phyloP scores from a whole-genome alignment of 2,329 filamentous ascomycete species.

The Apiospora rasikravindrae region DNA sequence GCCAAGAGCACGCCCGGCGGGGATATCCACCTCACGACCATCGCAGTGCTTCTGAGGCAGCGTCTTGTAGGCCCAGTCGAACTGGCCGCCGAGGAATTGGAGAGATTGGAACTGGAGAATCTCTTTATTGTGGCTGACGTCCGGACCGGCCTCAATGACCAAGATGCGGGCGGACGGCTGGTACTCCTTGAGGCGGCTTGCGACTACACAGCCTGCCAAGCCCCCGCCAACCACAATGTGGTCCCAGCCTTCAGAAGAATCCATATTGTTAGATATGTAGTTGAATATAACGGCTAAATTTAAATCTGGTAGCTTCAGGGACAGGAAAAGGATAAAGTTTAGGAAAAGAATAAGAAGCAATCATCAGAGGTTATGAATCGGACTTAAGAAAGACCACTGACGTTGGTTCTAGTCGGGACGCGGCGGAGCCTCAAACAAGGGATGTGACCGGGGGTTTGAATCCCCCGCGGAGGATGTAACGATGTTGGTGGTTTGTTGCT shows the following conservation, averaged over 20 bases:
- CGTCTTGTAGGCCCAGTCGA: neutral
- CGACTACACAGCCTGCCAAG: slow-evolving; percentile 27
- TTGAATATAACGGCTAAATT: too few species aligned
- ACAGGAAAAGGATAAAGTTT: too few species aligned
- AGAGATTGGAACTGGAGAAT: neutral
- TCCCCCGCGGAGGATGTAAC: too few species aligned
- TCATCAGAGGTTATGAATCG: too few species aligned
- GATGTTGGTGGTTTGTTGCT: too few species aligned
- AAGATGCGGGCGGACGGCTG: slow-evolving; percentile 33
- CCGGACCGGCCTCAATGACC: slow-evolving; percentile 41
- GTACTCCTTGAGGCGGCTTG: slow-evolving; percentile 25
- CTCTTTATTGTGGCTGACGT: slow-evolving; percentile 25
- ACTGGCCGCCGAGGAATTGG: neutral
- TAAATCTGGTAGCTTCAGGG: rapidly evolving
- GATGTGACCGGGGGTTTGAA: too few species aligned
- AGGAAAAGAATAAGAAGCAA: too few species aligned
- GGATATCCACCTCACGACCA: neutral
- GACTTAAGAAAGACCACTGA: too few species aligned
- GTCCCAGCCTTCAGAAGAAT: slow-evolving; percentile 18
- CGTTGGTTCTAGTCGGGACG: too few species aligned
- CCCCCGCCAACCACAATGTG: slow-evolving; percentile 29
- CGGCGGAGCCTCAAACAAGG: too few species aligned
- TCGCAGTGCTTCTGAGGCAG: neutral
- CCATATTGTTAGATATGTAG: neutral
- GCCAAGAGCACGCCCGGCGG: slow-evolving; percentile 26